Evolutionary conservation across 352 stramenopile genomes (phyloP), one percentile per base, ranked within the genome.

Genomic region (Globisporangium barbulae): DNA sequence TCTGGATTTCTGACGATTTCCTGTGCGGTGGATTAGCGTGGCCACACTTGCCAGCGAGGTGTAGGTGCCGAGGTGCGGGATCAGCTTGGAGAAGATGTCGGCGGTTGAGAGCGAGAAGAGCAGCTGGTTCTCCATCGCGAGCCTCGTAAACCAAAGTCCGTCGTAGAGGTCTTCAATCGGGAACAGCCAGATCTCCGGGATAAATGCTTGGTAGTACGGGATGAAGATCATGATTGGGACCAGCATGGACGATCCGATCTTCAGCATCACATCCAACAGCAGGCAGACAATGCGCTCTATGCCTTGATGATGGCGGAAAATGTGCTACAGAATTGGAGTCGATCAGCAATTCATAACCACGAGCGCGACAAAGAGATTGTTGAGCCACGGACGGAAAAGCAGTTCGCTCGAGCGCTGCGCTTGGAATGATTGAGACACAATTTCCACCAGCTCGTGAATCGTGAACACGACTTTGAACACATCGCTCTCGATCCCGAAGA

Each of bases 11-110:
- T 5, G 13, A 13, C 10, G n/a, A 7, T 12, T 37, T 39, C 12
- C 41, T 31, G 28, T 61, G 2, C 30, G 37, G 8, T 37, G 41
- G 22, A 67, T 61, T 17, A 53, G 28, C n/a, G 33, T 64, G 4
- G 6, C 48, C 3, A 30, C 39, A 13, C 47, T 64, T 19, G n/a
- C 25, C 30, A 73, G 39, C 30, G 49, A 69, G 19, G 21, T 49
- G 58, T 68, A 74, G 22, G 74, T 74, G 28, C 60, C 70, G 3
- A 72, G 3, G 22, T 74, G 70, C 6, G 63, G 63, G 0, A 77
- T 45, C 31, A 77, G 44, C 61, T 67, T 74, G 17, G 59, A 70
- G 28, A 68, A 5, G n/a, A 64, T 39, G 41, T 74, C 64, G 19
- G 37, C 21, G 7, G 21, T 48, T 5, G 63, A 50, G 4, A 65